Conservation (phyloP, 805 yeast species). For the Wickerhamomyces alni region DNA sequence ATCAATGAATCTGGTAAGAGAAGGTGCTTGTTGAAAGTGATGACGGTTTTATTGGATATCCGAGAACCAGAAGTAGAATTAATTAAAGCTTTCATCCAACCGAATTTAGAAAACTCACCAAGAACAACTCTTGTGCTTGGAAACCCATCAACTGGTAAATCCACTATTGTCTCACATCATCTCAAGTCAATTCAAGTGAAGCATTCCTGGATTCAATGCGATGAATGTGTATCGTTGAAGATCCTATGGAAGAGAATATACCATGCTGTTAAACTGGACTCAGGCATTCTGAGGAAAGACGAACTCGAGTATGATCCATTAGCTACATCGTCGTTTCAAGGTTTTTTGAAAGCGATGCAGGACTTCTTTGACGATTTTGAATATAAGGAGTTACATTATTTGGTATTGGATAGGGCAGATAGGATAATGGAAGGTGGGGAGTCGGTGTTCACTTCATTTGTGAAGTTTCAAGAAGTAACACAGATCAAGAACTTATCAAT, state of each 20-base stretch:
- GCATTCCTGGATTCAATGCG: constrained; percentile 18
- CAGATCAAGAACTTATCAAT: constrained; percentile 12
- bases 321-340: constrained; percentile 16
- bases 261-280: constrained; percentile 7
- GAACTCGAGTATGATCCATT: constrained; percentile 6
- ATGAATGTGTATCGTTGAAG: constrained; percentile 21
- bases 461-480: constrained; percentile 16
- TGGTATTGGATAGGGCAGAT: constrained; percentile 21
- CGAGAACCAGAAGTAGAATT: constrained; percentile 16
- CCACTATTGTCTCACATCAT: constrained; percentile 10
- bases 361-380: constrained; percentile 7
- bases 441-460: constrained; percentile 10
- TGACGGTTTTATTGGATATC: neutral
- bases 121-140: constrained; percentile 12
- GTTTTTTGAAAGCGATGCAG: constrained; percentile 12
- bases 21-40: neutral
- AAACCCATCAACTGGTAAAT: constrained; percentile 19
- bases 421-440: constrained; percentile 19
- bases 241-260: constrained; percentile 18
- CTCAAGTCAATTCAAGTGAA: constrained; percentile 6
- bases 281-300: constrained; percentile 5
- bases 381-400: constrained; percentile 14
- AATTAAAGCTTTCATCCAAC: constrained; percentile 11
- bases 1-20: too few species aligned
- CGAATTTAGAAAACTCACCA: constrained; percentile 5